Percentiles rank a stretch among this genome's conserved stretches.
Evolutionary conservation across 768 basidiomycete species (phyloP).

Genomic region (Calocera viscosa): DNA sequence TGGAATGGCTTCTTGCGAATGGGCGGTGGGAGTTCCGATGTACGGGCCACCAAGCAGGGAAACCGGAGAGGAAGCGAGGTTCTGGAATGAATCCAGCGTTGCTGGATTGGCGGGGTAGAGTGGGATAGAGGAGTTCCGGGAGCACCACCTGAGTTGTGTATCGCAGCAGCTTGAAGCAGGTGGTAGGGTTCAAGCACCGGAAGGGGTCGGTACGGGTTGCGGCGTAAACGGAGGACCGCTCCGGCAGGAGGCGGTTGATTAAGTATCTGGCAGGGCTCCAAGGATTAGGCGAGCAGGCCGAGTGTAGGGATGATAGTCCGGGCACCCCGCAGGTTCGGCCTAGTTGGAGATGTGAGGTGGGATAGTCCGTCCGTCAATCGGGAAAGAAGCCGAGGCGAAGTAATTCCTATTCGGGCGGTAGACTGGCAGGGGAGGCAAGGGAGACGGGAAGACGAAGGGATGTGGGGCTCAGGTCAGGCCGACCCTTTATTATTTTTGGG

Average conservation of each 20-base stretch:
- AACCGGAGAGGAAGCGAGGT: background rate
- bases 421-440: background rate
- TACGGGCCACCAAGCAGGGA: background rate
- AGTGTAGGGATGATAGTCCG: background rate
- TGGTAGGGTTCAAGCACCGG: background rate
- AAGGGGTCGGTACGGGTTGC: background rate
- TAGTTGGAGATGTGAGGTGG: background rate
- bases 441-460: background rate
- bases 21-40: background rate
- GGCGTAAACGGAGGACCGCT: background rate
- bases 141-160: background rate
- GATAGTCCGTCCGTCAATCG: background rate
- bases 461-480: background rate
- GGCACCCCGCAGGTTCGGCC: too few relatives aligned
- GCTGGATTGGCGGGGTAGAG: background rate
- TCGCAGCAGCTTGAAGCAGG: too few relatives aligned
- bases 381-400: too few relatives aligned
- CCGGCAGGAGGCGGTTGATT: background rate
- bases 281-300: background rate
- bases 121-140: background rate
- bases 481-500: constrained; percentile 10
- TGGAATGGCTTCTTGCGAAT: background rate
- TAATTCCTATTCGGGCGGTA: too few relatives aligned
- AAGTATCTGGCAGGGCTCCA: background rate
- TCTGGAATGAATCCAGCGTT: constrained; percentile 1